Percentiles rank a stretch among this genome's conserved stretches.
Conservation (phyloP, 495 filamentous ascomycete species). For the Penicillium manginii region DNA sequence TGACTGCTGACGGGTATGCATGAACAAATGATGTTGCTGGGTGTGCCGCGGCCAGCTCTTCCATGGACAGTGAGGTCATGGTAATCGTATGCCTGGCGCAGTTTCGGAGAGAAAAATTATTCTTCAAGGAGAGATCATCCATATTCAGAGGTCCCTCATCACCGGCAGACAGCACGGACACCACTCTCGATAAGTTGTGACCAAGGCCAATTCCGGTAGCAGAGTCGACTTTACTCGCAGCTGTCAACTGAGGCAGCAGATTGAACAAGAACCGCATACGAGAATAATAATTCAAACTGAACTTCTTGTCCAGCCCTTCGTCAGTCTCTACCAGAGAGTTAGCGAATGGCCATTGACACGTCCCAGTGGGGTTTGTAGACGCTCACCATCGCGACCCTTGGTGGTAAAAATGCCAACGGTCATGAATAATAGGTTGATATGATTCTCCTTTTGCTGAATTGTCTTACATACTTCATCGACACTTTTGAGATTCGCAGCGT, state of each 20-base stretch:
- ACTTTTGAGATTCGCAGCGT: conserved; percentile 56
- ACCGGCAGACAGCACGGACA: conserved; percentile 57
- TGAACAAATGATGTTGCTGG: conserved; percentile 63
- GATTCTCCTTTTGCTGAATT: conserved; percentile 57
- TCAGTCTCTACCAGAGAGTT: conserved; percentile 48
- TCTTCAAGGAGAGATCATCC: conserved; percentile 50
- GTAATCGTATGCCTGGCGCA: conserved; percentile 50
- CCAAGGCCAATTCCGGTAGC: conserved; percentile 2
- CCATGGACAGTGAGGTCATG: conserved; percentile 52
- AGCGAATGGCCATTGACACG: conserved; percentile 4
- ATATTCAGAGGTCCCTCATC: conserved; percentile 54
- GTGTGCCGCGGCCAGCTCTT: conserved; percentile 42
- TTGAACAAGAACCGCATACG: conserved; percentile 67
- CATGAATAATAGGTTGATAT: conserved; percentile 63
- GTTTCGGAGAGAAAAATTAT: conserved; percentile 35
- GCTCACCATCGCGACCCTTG: conserved; percentile 35
- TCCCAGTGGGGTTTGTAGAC: conserved; percentile 1
- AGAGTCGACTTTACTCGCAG: conserved; percentile 26
- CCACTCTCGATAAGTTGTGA: conserved; percentile 54
- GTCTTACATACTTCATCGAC: conserved; percentile 63
- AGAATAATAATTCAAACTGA: conserved; percentile 64
- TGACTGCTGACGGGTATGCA: conserved; percentile 57
- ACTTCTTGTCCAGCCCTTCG: conserved; percentile 63
- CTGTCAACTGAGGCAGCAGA: conserved; percentile 61
- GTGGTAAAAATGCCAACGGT: conserved; percentile 33